These are phyloP conservation scores for Penicillium lagena DNA, from an alignment of 495 filamentous ascomycete genomes.

Conservation along the genomic window DNA sequence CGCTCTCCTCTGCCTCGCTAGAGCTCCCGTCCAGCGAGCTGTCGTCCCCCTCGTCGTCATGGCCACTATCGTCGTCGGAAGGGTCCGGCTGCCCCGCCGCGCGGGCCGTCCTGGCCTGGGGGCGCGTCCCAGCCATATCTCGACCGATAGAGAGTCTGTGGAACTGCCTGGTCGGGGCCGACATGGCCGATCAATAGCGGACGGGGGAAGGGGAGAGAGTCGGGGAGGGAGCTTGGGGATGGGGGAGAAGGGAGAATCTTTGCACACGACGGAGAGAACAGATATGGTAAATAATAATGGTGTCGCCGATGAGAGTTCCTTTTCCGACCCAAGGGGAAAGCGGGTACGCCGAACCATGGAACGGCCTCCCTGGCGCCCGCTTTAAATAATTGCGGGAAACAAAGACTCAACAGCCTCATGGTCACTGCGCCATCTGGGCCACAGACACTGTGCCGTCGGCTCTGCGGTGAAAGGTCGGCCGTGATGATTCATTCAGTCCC, in stretches of 20 bases:
- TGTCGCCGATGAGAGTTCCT: constrained; percentile 4
- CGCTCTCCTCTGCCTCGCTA: constrained; percentile 7
- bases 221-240: background rate
- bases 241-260: constrained; percentile 1
- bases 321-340: constrained; percentile 34
- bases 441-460: background rate
- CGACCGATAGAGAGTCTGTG: constrained; percentile 30
- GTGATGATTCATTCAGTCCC: no score
- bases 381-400: constrained; percentile 20
- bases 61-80: constrained; percentile 17
- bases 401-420: background rate
- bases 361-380: constrained; percentile 17
- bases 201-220: constrained; percentile 2
- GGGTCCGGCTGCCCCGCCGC: constrained; percentile 10
- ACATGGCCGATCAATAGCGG: constrained; percentile 21
- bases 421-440: background rate
- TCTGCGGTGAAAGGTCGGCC: no score
- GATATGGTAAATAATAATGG: constrained; percentile 1
- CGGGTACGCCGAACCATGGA: constrained; percentile 33
- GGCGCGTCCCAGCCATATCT: constrained; percentile 22
- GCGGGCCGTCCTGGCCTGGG: constrained; percentile 17
- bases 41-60: constrained; percentile 7
- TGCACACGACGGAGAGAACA: background rate
- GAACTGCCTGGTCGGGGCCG: constrained; percentile 36
- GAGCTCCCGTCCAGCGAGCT: constrained; percentile 8